Evolutionary conservation across 1,139 yeast genomes (phyloP).

Genomic region (Suhomyces maxii): DNA sequence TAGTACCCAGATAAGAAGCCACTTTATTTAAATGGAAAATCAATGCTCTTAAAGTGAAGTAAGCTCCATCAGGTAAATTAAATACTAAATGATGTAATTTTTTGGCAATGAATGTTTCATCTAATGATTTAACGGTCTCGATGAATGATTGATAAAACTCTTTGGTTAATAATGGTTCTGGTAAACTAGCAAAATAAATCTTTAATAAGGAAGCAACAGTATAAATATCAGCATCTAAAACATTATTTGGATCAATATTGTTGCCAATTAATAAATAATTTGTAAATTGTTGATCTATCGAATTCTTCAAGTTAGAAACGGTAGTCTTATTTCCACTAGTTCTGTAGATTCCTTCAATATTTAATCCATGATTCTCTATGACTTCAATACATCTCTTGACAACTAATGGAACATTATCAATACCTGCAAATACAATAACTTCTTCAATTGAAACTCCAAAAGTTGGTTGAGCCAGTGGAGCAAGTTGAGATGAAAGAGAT

Average conservation of each 20-base stretch:
- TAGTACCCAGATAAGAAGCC: slow-evolving; percentile 58
- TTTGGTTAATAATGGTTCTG: slow-evolving; percentile 66
- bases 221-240: slow-evolving; percentile 68
- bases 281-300: slow-evolving; percentile 78
- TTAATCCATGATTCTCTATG: slow-evolving; percentile 78
- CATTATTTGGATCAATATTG: slow-evolving; percentile 45
- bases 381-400: slow-evolving; percentile 88
- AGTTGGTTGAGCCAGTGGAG: slow-evolving; percentile 50
- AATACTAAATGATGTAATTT: slow-evolving; percentile 85
- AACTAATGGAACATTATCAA: slow-evolving; percentile 87
- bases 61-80: slow-evolving; percentile 91
- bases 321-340: slow-evolving; percentile 77
- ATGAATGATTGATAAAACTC: slow-evolving; percentile 59
- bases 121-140: slow-evolving; percentile 66
- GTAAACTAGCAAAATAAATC: slow-evolving; percentile 64
- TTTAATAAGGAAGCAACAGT: slow-evolving; percentile 72
- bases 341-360: slow-evolving; percentile 86
- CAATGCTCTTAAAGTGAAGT: slow-evolving; percentile 83
- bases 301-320: slow-evolving; percentile 68
- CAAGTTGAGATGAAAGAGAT: slow-evolving; percentile 27
- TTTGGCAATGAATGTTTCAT: slow-evolving; percentile 58
- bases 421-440: slow-evolving; percentile 72
- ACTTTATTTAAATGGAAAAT: slow-evolving; percentile 83
- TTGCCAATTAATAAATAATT: slow-evolving; percentile 50
- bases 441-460: slow-evolving; percentile 82